Base-by-base conservation (phyloP, 129 eudicot genomes). In the Tagetes patula region DNA sequence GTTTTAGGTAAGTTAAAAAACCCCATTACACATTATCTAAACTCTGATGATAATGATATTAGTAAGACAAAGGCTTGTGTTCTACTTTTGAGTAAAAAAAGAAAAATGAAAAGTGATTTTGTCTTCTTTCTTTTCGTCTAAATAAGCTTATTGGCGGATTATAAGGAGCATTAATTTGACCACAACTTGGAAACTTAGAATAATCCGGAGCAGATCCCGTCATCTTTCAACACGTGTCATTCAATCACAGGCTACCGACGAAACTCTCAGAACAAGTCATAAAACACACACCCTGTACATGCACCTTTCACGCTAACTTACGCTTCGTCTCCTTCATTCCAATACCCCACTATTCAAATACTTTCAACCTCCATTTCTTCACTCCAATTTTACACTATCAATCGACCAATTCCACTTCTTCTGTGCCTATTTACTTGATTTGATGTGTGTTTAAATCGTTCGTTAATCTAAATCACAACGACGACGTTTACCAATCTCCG, bases 401-500 rank as follows among this genome's bases (percentile, higher is more conserved):
- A 50, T 50, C 32, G 42, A 40, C 1, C 34, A 33, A 31, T 13
- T 64, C 9, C 77, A 65, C 60, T 49, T 61, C 58, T 58, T 56
- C 30, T 13, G 58, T 65, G 42, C 31, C 9, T n/a, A 7, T 14
- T 74, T 34, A 39, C 30, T 75, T n/a, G 64, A 58, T 58, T 48
- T 40, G 4, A 48, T 27, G 40, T 13, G 3, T 38, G 37, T 60
- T 60, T 13, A 33, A 14, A 12, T 0, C 0, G 54, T 10, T 30
- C 76, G 3, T 69, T 30, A 40, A 31, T 64, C 41, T 60, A 62
- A 45, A 70, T 74, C 73, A 71, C 61, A 79, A 83, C 84, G 84
- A 81, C 85, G 45, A 1, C 31, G 31, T 50, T 50, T 8, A 58
- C 79, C 85, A 72, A 64, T 73, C 14, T 20, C 46, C 27, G 43